Conservation (phyloP, 2,329 filamentous ascomycete species). For the Zymoseptoria ardabiliae region DNA sequence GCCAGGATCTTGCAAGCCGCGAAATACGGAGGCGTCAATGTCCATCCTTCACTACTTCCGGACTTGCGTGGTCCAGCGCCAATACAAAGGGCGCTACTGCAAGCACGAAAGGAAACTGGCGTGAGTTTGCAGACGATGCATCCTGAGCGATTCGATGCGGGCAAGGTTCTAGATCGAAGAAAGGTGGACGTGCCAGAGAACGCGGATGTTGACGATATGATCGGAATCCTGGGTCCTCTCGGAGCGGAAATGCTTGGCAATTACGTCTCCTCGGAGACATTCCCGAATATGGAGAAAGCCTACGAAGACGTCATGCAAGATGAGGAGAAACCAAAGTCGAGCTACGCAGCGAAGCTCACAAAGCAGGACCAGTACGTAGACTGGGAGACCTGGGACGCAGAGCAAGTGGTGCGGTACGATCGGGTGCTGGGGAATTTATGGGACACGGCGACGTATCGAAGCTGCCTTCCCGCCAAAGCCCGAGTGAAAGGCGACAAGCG, state of each 20-base stretch:
- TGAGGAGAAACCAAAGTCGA: constrained; percentile 1
- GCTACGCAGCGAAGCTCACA: constrained; percentile 66
- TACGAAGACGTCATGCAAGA: constrained; percentile 27
- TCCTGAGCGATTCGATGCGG: constrained; percentile 67
- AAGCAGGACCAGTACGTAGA: constrained; percentile 57
- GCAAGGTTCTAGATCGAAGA: constrained; percentile 62
- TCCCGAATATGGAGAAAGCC: constrained; percentile 50
- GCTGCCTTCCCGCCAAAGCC: constrained; percentile 7
- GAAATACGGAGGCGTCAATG: constrained; percentile 80
- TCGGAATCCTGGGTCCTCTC: constrained; percentile 50
- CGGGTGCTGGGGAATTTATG: constrained; percentile 61
- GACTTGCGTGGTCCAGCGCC: constrained; percentile 81
- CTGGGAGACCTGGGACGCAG: constrained; percentile 49
- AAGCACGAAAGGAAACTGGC: constrained; percentile 55
- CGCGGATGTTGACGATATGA: constrained; percentile 45
- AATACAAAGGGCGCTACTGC: constrained; percentile 73
- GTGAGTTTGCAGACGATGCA: constrained; percentile 85
- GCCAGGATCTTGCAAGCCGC: constrained; percentile 61
- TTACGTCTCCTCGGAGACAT: constrained; percentile 55
- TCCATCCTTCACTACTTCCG: constrained; percentile 78
- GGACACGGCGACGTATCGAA: constrained; percentile 38
- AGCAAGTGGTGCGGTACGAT: constrained; percentile 49
- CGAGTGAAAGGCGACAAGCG: constrained; percentile 7
- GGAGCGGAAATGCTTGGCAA: constrained; percentile 65
- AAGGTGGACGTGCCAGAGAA: constrained; percentile 42